phyloP scores from a whole-genome alignment of 2,329 filamentous ascomycete species.

The Neofusicoccum sp. region DNA sequence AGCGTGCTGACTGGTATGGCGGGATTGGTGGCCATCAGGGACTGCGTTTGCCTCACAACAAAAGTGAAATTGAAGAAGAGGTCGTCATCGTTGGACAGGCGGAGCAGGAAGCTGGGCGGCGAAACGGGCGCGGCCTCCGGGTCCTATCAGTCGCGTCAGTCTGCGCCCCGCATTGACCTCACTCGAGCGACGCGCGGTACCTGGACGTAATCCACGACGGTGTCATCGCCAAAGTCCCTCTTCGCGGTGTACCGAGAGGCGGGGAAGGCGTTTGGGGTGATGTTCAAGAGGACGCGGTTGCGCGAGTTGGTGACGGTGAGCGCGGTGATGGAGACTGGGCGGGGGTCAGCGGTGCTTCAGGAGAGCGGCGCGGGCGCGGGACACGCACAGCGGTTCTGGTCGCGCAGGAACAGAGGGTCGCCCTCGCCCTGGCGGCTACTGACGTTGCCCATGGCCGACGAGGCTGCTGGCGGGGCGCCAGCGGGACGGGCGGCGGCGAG shows the following conservation, averaged over 20 bases:
- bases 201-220: slow-evolving; percentile 88
- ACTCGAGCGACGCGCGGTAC: slow-evolving; percentile 53
- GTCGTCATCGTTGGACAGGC: slow-evolving; percentile 88
- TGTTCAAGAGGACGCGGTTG: slow-evolving; percentile 73
- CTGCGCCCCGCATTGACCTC: slow-evolving; percentile 21
- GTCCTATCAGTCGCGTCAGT: slow-evolving; percentile 61
- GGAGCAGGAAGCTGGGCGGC: slow-evolving; percentile 77
- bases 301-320: slow-evolving; percentile 79
- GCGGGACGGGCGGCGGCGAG: neutral
- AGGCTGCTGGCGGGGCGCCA: slow-evolving; percentile 19
- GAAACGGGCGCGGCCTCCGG: slow-evolving; percentile 59
- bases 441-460: slow-evolving; percentile 78
- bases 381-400: slow-evolving; percentile 83
- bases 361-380: slow-evolving; percentile 21
- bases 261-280: slow-evolving; percentile 85
- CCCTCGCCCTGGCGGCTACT: slow-evolving; percentile 82
- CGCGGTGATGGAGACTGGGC: slow-evolving; percentile 80
- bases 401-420: slow-evolving; percentile 78
- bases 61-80: slow-evolving; percentile 93
- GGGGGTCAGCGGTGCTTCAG: slow-evolving; percentile 12
- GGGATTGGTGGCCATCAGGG: slow-evolving; percentile 48
- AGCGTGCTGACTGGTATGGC: slow-evolving; percentile 26
- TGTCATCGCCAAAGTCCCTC: slow-evolving; percentile 72
- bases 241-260: slow-evolving; percentile 75
- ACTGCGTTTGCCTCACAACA: slow-evolving; percentile 64